phyloP scores from a whole-genome alignment of 371 early-diverging fungal genomes.

The Apophysomyces elegans region DNA sequence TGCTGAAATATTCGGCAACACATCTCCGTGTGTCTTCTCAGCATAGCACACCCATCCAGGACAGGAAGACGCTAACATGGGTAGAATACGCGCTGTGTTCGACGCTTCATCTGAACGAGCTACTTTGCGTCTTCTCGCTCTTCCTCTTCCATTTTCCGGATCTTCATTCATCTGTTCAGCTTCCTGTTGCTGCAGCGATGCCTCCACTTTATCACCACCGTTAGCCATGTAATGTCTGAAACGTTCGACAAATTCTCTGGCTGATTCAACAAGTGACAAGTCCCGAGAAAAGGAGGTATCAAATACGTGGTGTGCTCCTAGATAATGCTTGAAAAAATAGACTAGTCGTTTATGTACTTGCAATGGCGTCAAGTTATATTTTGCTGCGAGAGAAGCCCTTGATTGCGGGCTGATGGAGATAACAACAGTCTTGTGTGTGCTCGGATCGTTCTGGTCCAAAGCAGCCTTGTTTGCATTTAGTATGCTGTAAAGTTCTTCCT shows the following conservation, averaged over 20 bases:
- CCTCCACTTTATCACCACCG: conserved; percentile 48
- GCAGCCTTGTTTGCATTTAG: conserved; percentile 68
- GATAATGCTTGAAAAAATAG: conserved; percentile 64
- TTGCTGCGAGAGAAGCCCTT: conserved; percentile 88
- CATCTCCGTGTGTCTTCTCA: conserved; percentile 94
- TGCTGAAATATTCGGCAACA: conserved; percentile 82
- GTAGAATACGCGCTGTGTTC: conserved; percentile 41
- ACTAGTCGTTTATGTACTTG: conserved; percentile 66
- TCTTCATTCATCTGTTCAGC: conserved; percentile 25
- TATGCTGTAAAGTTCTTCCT: conserved; percentile 81
- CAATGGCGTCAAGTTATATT: conserved; percentile 69
- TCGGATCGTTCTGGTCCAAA: conserved; percentile 45
- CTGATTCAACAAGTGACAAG: conserved; percentile 82
- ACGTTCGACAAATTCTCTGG: conserved; percentile 86
- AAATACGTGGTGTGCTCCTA: conserved; percentile 85
- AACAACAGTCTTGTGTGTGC: conserved; percentile 62
- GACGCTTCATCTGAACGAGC: conserved; percentile 26
- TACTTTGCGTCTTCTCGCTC: conserved; percentile 28
- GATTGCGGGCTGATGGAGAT: conserved; percentile 93
- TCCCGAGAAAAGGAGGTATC: conserved; percentile 90
- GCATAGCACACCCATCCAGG: conserved; percentile 98
- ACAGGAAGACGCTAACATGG: conserved; percentile 85
- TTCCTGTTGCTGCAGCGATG: conserved; percentile 36
- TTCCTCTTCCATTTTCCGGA: conserved; percentile 18
- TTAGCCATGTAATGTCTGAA: conserved; percentile 53